Percentiles rank a stretch among this genome's conserved stretches.
These are phyloP conservation scores for Trichoderma sp. DNA, from an alignment of 2,329 filamentous ascomycete genomes.

Conservation along the genomic window DNA sequence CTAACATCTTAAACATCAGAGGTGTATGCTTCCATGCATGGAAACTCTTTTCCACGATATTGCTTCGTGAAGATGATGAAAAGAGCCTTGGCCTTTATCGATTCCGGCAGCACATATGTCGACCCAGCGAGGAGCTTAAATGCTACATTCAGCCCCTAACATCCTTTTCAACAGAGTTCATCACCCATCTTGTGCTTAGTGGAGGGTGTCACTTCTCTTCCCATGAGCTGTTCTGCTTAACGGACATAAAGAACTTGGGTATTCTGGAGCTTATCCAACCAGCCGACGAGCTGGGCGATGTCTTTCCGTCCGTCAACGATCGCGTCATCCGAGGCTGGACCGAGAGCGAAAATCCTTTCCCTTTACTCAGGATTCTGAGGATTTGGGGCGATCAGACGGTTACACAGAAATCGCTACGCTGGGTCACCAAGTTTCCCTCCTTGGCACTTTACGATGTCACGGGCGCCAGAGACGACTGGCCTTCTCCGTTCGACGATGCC, in stretches of 20 bases:
- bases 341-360: conserved; percentile 48
- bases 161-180: conserved; percentile 45
- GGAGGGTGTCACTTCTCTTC: conserved; percentile 43
- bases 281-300: conserved; percentile 34
- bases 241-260: conserved; percentile 51
- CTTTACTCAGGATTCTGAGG: conserved; percentile 51
- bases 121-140: conserved; percentile 40
- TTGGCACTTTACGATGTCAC: conserved; percentile 52
- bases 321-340: conserved; percentile 53
- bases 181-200: conserved; percentile 48
- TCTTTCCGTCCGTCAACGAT: conserved; percentile 49
- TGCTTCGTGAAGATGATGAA: conserved; percentile 42
- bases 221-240: conserved; percentile 47
- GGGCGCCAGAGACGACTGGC: conserved; percentile 45
- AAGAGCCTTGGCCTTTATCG: conserved; percentile 45
- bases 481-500: conserved; percentile 33
- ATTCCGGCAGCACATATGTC: conserved; percentile 47
- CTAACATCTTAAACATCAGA: conserved; percentile 32
- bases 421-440: conserved; percentile 49
- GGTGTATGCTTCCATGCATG: conserved; percentile 47
- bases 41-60: conserved; percentile 45
- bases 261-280: conserved; percentile 53
- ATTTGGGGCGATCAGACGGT: conserved; percentile 49
- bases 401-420: conserved; percentile 47
- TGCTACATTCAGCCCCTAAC: conserved; percentile 46